Percentiles rank a stretch among this genome's conserved stretches.
These are phyloP conservation scores for Actinomortierella wolfii DNA, from an alignment of 371 early-diverging fungal genomes.

Conservation along the genomic window DNA sequence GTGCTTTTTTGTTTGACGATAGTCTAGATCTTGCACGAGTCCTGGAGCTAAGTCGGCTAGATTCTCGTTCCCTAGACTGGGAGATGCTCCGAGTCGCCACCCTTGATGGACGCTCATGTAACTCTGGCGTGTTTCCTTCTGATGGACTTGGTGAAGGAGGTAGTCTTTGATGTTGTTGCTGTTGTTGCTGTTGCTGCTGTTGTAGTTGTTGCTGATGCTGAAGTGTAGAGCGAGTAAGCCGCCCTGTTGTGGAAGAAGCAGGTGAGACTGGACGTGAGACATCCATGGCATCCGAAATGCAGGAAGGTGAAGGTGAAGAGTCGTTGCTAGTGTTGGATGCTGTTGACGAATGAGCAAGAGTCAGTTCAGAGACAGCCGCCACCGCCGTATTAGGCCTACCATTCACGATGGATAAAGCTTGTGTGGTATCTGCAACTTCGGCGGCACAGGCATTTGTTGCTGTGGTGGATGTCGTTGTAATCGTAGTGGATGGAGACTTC, in stretches of 20 bases:
- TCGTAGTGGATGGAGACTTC: conserved; percentile 15
- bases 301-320: too few species aligned
- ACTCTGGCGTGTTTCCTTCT: too few species aligned
- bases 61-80: conserved; percentile 34
- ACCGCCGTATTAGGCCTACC: too few species aligned
- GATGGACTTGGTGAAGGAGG: too few species aligned
- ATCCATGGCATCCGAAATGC: too few species aligned
- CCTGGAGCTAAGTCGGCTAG: conserved; percentile 10
- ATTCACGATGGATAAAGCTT: too few species aligned
- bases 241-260: too few species aligned
- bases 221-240: not conserved
- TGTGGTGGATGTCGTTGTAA: not conserved
- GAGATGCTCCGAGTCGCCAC: conserved; percentile 31
- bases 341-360: too few species aligned
- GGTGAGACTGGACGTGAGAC: too few species aligned
- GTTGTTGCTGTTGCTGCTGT: conserved; percentile 16
- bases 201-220: conserved; percentile 19
- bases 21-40: conserved; percentile 25
- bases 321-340: too few species aligned
- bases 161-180: not conserved
- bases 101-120: conserved; percentile 19
- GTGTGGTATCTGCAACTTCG: too few species aligned
- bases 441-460: not conserved
- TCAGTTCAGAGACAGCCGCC: too few species aligned
- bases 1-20: conserved; percentile 15